Base-by-base conservation (phyloP, 768 basidiomycete genomes). In the Leccinum boreale region DNA sequence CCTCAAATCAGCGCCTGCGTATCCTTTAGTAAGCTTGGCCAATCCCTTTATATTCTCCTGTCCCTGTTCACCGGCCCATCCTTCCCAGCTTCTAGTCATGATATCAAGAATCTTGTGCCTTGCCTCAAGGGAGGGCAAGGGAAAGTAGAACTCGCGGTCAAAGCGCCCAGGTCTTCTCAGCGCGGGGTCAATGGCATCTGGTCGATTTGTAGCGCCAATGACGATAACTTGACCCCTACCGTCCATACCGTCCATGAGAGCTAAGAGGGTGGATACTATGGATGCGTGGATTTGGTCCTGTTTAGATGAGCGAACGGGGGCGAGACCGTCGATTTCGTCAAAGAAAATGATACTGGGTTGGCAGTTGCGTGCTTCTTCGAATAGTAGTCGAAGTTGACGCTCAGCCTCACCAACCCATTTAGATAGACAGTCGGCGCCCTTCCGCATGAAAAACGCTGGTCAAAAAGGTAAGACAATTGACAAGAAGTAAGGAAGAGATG, bases 321-420 rank as follows among this genome's bases (percentile, higher is more conserved):
- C 97, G 19, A 99, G 85, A 62, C 96, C 97, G 68, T 99, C 97
- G 64, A 99, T 98, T 75, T 99, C 97, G 69, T 99, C 97, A 71
- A 99, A 98, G 78, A 99, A 99, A 68, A 99, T 98, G 73, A 98
- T 98, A 62, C 88, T 90, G 0, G 97, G 96, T 67, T 98, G 96
- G 52, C 85, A 89, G 53, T 87, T 86, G 50, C 86, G 83, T 1
- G 97, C 97, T 77, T 98, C 96, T 62, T 98, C 96, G 70, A 99
- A 99, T 14, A 98, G 79, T 42, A 98, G 81, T 1, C 97, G 85
- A 3, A 99, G 81, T 70, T 98, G 96, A 2, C 97, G 86, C 69
- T 98, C 97, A 5, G 97, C 96, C 75, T 99, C 97, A 53, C 97
- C 97, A 12, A 99, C 97, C 96, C 96, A 99, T 77, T 99, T 99